These are phyloP conservation scores for Batkoa obscura DNA, from an alignment of 371 early-diverging fungal species.

Conservation along the genomic window DNA sequence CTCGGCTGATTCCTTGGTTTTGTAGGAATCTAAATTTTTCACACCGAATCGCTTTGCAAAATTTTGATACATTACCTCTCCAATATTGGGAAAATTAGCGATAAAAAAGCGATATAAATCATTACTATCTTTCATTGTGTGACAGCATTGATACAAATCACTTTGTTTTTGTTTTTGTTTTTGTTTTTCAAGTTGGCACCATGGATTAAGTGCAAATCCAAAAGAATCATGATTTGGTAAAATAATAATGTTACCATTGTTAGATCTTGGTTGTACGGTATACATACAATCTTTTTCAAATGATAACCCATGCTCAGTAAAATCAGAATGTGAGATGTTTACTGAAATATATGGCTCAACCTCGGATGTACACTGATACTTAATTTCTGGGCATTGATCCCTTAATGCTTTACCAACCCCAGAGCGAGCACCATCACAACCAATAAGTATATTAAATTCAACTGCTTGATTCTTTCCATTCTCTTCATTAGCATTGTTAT, in stretches of 20 bases:
- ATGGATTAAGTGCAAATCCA: not conserved
- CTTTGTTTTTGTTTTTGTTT: not conserved
- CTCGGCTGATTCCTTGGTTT: too few species aligned
- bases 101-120: not conserved
- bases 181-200: not conserved
- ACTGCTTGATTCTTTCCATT: not conserved
- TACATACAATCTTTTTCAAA: conserved; percentile 2
- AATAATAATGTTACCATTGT: conserved; percentile 2
- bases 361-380: not conserved
- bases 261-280: not conserved
- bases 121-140: not conserved
- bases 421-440: conserved; percentile 3
- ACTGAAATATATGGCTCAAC: conserved; percentile 3
- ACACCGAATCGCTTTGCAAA: too few species aligned
- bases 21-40: too few species aligned
- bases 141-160: not conserved
- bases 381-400: not conserved
- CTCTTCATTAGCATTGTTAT: not conserved
- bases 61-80: not conserved
- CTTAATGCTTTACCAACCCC: not conserved
- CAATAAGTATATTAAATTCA: conserved; percentile 1
- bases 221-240: not conserved
- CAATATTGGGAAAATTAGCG: not conserved
- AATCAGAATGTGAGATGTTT: not conserved
- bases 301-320: not conserved